Evolutionary conservation across 306 rosid genomes (phyloP), one percentile per base, ranked within the genome.

Genomic region (Vigna angularis): DNA sequence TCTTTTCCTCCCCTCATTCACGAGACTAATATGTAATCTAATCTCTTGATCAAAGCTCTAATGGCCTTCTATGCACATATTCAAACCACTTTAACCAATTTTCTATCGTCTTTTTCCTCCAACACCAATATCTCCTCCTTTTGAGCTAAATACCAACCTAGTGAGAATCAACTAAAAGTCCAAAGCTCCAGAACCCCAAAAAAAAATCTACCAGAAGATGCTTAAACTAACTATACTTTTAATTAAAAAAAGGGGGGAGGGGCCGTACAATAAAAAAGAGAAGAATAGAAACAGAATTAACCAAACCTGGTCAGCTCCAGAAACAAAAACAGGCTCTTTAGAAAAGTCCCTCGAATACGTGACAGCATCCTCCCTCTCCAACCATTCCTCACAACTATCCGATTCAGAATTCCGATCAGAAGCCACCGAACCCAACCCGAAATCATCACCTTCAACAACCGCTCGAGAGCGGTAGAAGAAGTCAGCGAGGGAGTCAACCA

Each of bases 281-380:
- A 16, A 20, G 38, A 70, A 55, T 0, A 74, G 45, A 58, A 57
- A 14, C 11, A 66, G 64, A 58, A 58, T 24, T 1, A 34, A 72
- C 7, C 9, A 77, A 74, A 95, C 99, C 99, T 93, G 82, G 22
- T 84, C 90, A 66, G 74, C 88, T 24, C 98, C 99, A 78, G 89
- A 49, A 53, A 95, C 91, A 79, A 76, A 74, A 79, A 95, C 59
- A 52, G 99, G 98, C 3, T 95, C 85, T 65, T 85, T 85, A 15
- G 8, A 34, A 69, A 95, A 95, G 75, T 95, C 87, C 79, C 99
- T 90, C 6, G 87, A 85, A 80, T 91, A 91, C 9, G 84, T 86
- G n/a, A 87, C 94, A 74, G 87, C 86, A 53, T 93, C 99, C 66
- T 84, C 98, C 63, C 79, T 90, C 84, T 91, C 96, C 86, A 95